Evolutionary conservation across 2,329 filamentous ascomycete genomes (phyloP), one percentile per base, ranked within the genome.

Genomic region (Fonsecaea pugnacius): DNA sequence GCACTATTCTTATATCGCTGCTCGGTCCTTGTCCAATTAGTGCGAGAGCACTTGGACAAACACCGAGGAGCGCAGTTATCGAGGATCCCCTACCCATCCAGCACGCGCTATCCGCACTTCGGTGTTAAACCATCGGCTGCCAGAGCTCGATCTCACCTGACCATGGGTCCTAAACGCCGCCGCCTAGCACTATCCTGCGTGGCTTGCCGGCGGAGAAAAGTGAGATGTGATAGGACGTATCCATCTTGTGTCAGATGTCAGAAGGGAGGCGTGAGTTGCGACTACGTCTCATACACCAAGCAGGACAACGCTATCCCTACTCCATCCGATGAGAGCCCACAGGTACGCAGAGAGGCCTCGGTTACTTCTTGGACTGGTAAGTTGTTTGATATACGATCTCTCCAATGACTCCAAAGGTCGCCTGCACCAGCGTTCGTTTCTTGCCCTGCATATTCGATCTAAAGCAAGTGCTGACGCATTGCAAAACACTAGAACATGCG

Each of bases 191-290:
- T 71, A 32, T 70, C 67, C 24, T 71, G 70, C 50, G 70, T 71
- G 27, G 69, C 68, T 33, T 71, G 70, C 48, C 62, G 70, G 35
- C 57, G 62, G 9, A 54, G 70, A 9, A 72, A 72, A 51, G 70
- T 72, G 32, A 71, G 70, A 54, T 72, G 70, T 51, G 70, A 71
- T 36, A 63, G 70, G n/a, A 70, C 67, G 10, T 67, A 62, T 52
- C 70, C 70, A 3, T 65, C 67, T 10, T 72, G 70, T 58, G 62
- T 67, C 46, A 69, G 70, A 6, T 72, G 70, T 64, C 66, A 68
- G 54, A 72, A 69, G 64, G 66, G 67, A 30, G 65, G 62, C 10
- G 60, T 68, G 58, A 64, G 58, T 50, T 72, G 70, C 57, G 63
- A 68, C 58, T 72, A 72, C 63, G 70, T 71, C 12, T 53, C 67